phyloP scores from a whole-genome alignment of 345 rosid genomes.

The Acer campestre region DNA sequence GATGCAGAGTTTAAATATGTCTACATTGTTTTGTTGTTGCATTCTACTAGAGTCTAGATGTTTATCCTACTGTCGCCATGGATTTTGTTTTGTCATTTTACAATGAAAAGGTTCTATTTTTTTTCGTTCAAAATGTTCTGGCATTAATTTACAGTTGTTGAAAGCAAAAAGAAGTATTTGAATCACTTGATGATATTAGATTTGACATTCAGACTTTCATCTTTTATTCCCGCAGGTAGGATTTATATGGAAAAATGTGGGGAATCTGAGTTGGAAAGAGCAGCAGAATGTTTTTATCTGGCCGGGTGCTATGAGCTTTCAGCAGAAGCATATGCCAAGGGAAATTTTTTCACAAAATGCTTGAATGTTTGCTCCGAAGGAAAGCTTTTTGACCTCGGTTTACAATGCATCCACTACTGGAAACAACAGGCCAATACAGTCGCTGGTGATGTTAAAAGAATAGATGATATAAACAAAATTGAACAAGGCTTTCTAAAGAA shows the following conservation, averaged over 20 bases:
- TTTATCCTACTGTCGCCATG: no score
- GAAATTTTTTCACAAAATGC: constrained; percentile 37
- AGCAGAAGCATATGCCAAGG: constrained; percentile 39
- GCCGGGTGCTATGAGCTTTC: constrained; percentile 31
- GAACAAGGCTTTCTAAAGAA: constrained; percentile 39
- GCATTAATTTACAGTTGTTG: not conserved
- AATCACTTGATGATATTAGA: no score
- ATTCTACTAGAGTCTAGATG: no score
- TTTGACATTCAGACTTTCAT: not conserved
- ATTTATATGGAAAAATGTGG: constrained; percentile 45
- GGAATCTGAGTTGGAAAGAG: constrained; percentile 29
- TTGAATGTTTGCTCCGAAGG: constrained; percentile 34
- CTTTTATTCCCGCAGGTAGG: constrained; percentile 32
- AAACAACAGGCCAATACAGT: constrained; percentile 16
- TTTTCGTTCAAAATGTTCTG: no score
- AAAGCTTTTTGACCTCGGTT: constrained; percentile 42
- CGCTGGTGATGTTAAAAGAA: not conserved
- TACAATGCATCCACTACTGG: constrained; percentile 37
- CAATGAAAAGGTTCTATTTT: no score
- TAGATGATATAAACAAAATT: constrained; percentile 2
- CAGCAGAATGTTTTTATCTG: constrained; percentile 44
- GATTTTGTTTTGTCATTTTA: no score
- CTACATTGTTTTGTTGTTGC: no score
- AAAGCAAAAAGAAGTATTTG: not conserved
- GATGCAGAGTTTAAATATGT: no score